These are phyloP conservation scores for Usnea hakonensis DNA, from an alignment of 495 filamentous ascomycete genomes.

Conservation along the genomic window DNA sequence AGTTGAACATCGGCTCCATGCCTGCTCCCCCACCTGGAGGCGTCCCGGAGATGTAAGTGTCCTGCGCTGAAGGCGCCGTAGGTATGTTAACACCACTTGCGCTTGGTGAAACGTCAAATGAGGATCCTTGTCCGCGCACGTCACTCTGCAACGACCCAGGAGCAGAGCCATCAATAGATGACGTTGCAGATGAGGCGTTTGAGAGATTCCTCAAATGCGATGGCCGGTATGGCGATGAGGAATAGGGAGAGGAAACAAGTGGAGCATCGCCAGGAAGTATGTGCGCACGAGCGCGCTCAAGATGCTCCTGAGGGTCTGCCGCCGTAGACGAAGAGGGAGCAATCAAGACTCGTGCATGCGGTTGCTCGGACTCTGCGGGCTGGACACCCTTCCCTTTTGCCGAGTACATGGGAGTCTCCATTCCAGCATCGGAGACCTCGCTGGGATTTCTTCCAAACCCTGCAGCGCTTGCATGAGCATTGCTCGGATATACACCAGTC, in stretches of 20 bases:
- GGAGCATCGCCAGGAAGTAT: constrained; percentile 22
- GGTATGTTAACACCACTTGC: constrained; percentile 31
- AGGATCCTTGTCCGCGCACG: constrained; percentile 36
- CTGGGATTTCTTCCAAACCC: constrained; percentile 31
- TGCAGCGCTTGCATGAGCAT: constrained; percentile 30
- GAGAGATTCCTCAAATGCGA: constrained; percentile 74
- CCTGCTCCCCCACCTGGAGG: constrained; percentile 46
- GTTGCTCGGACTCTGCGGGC: constrained; percentile 29
- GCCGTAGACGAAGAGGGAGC: constrained; percentile 8
- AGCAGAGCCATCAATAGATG: constrained; percentile 60
- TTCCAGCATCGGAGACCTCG: constrained; percentile 32
- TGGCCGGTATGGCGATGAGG: constrained; percentile 37
- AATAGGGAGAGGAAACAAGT: constrained; percentile 28
- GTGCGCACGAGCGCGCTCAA: constrained; percentile 26
- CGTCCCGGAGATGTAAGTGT: constrained; percentile 34
- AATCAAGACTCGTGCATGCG: constrained; percentile 11
- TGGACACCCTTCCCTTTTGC: constrained; percentile 83
- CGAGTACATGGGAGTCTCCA: constrained; percentile 18
- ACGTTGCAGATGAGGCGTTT: constrained; percentile 72
- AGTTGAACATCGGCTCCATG: constrained; percentile 81
- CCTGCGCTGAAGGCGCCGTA: constrained; percentile 20
- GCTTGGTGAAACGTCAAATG: constrained; percentile 33
- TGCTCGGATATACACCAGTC: constrained; percentile 38
- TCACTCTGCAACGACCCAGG: constrained; percentile 44
- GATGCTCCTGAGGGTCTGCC: constrained; percentile 18